phyloP scores from a whole-genome alignment of 1,284 basidiomycete species.

The Phylloboletellus chloephorus region DNA sequence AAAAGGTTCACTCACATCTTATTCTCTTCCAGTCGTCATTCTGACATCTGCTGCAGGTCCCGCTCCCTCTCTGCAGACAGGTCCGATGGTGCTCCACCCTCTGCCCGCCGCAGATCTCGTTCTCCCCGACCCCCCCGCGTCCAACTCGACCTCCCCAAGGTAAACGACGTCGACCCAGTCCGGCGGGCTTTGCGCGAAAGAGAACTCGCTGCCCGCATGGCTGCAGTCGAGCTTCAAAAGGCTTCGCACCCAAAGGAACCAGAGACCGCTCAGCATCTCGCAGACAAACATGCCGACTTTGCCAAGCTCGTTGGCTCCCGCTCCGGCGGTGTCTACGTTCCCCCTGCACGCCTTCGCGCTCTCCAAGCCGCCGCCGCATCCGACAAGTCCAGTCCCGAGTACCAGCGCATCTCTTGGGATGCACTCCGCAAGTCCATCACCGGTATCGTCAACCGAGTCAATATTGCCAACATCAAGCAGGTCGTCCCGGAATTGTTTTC shows the following conservation, averaged over 20 bases:
- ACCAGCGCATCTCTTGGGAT: constrained; percentile 96
- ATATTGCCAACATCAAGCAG: constrained; percentile 93
- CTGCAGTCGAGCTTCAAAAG: constrained; percentile 68
- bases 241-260: constrained; percentile 45
- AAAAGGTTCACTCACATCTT: constrained; percentile 20
- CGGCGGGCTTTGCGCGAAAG: constrained; percentile 73
- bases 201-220: constrained; percentile 67
- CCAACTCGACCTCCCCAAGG: constrained; percentile 48
- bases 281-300: constrained; percentile 75
- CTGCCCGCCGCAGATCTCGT: constrained; percentile 56
- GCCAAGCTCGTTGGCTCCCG: constrained; percentile 73
- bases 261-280: constrained; percentile 42
- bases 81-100: constrained; percentile 49
- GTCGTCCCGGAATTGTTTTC: constrained; percentile 91
- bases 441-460: constrained; percentile 99
- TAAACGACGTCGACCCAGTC: constrained; percentile 72
- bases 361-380: constrained; percentile 82
- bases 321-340: constrained; percentile 95
- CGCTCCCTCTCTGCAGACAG: constrained; percentile 47
- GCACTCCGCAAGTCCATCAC: constrained; percentile 97
- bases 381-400: constrained; percentile 89
- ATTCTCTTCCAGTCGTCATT: not conserved
- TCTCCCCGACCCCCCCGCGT: constrained; percentile 44
- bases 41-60: constrained; percentile 39
- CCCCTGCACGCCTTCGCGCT: constrained; percentile 87